Base-by-base conservation (phyloP, 2,329 filamentous ascomycete genomes). In the Fonsecaea erecta region DNA sequence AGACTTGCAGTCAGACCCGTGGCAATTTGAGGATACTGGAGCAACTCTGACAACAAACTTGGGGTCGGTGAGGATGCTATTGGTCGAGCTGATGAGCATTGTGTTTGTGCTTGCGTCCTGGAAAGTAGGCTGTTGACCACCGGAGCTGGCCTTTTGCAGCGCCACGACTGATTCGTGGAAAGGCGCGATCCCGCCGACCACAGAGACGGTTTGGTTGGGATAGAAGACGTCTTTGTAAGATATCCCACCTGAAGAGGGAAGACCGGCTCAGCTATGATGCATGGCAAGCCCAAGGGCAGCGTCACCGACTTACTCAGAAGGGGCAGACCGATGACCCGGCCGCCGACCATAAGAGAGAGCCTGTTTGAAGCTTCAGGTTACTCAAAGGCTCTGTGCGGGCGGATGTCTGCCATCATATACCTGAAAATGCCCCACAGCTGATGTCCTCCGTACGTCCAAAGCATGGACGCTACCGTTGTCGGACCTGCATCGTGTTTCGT, bases 81-180 rank as follows among this genome's bases (percentile, higher is more conserved):
- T 52, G 7, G 48, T 52, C 48, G 48, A 52, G 28, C 48, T 52
- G 14, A 52, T 28, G 24, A 52, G 48, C 48, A 52, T 52, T 14
- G 48, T 52, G 48, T 52, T 52, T 28, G 30, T 52, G 48, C 48
- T 52, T 28, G 48, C 48, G 28, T 32, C 48, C 30, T 52, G 16
- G 48, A 32, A 52, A 30, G 48, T 28, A 3, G 48, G 24, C 21
- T 52, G 48, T 21, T 30, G 21, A 24, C 48, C 48, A 30, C 28
- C 48, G 5, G 28, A 52, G 21, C 48, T 52, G 48, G 48, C 48
- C 28, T 52, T 32, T 30, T 52, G 12, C 21, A 52, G 21, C 16
- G 48, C 48, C 5, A n/a, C 48, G 28, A 52, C 48, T 30, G 48
- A 28, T 5, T 14, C 28, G 16, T 18, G 48, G 48, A 52, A 24